These are phyloP conservation scores for Phytopythium helicoides DNA, from an alignment of 352 stramenopile species.

Conservation along the genomic window DNA sequence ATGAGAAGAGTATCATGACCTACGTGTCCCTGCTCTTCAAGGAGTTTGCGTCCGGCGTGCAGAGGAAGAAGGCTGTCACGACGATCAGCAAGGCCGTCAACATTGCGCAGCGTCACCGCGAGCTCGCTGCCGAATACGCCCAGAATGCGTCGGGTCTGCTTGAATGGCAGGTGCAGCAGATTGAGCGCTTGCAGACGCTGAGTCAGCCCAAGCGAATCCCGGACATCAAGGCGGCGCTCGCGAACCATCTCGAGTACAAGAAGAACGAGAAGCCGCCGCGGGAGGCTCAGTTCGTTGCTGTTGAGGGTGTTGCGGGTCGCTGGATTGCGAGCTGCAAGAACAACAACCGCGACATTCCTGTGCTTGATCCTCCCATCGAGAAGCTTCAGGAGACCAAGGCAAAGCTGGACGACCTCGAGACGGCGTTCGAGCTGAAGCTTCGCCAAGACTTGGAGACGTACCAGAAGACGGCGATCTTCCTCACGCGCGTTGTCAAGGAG, in stretches of 20 bases:
- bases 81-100: constrained; percentile 90
- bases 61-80: constrained; percentile 89
- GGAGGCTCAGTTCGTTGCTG: constrained; percentile 77
- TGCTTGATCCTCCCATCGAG: constrained; percentile 71
- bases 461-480: constrained; percentile 80
- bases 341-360: constrained; percentile 73
- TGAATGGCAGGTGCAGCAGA: constrained; percentile 71
- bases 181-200: constrained; percentile 72
- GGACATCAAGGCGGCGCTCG: constrained; percentile 65
- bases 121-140: constrained; percentile 74
- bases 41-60: constrained; percentile 87
- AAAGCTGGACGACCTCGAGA: constrained; percentile 63
- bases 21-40: constrained; percentile 92
- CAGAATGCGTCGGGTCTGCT: constrained; percentile 63
- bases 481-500: constrained; percentile 84
- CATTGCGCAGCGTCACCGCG: constrained; percentile 88
- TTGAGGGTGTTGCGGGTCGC: constrained; percentile 75
- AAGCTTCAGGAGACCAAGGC: constrained; percentile 79
- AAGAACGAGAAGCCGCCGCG: constrained; percentile 82
- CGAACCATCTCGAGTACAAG: constrained; percentile 80
- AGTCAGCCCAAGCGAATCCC: constrained; percentile 62
- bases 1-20: constrained; percentile 92
- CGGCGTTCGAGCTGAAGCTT: constrained; percentile 68
- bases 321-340: constrained; percentile 89
- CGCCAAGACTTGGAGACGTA: constrained; percentile 75